These are phyloP conservation scores for Scheffersomyces parashehatae DNA, from an alignment of 1,139 yeast species.

Conservation along the genomic window DNA sequence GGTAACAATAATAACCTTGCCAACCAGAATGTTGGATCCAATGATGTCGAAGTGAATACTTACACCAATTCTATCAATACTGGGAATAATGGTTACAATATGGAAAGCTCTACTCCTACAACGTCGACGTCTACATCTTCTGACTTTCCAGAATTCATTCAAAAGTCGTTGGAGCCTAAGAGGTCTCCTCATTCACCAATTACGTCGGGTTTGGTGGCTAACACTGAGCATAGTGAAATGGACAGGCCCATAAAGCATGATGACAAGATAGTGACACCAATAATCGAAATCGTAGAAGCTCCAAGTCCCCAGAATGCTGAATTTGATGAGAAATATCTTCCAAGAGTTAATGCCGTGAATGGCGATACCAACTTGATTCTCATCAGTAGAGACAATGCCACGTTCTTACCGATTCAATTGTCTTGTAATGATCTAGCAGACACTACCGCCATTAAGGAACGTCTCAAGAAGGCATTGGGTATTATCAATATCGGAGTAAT, in stretches of 20 bases:
- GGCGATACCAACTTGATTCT: conserved; percentile 33
- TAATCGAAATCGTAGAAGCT: background rate
- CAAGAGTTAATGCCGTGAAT: conserved; percentile 15
- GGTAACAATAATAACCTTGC: too few species aligned
- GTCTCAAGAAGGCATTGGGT: conserved; percentile 40
- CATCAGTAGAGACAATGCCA: conserved; percentile 59
- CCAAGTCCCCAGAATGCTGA: conserved; percentile 1
- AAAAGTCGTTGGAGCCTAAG: too few species aligned
- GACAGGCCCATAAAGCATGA: background rate
- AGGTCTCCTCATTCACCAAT: too few species aligned
- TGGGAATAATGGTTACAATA: too few species aligned
- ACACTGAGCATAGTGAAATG: too few species aligned
- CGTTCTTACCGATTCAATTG: conserved; percentile 50
- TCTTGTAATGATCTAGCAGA: conserved; percentile 12
- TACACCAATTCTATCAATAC: too few species aligned
- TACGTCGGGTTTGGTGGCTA: too few species aligned
- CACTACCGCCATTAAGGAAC: conserved; percentile 26
- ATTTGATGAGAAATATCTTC: conserved; percentile 28
- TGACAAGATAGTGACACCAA: conserved; percentile 2
- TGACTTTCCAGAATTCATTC: too few species aligned
- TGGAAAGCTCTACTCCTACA: too few species aligned
- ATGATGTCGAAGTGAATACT: too few species aligned
- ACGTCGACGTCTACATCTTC: too few species aligned
- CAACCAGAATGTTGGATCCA: too few species aligned
- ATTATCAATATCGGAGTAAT: conserved; percentile 41